These are phyloP conservation scores for Rubia peregrina DNA, from an alignment of 305 asterid genomes.

Conservation along the genomic window DNA sequence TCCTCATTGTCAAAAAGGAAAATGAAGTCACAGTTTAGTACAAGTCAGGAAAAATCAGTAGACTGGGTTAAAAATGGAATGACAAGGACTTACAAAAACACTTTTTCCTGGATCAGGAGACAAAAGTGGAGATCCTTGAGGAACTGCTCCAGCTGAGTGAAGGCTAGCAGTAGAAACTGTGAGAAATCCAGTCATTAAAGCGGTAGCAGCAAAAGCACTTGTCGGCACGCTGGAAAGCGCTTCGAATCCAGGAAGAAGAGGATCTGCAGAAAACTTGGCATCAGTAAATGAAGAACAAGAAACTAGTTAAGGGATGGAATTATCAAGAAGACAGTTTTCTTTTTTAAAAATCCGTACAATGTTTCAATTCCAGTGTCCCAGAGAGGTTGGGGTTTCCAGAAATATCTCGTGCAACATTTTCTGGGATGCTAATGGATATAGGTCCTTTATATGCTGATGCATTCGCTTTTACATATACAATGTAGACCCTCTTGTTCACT, in stretches of 20 bases:
- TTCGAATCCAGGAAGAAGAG: constrained; percentile 55
- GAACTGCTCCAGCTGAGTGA: constrained; percentile 57
- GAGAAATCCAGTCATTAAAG: constrained; percentile 58
- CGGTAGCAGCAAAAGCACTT: constrained; percentile 59
- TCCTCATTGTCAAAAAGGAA: constrained; percentile 22
- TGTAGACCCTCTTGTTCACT: constrained; percentile 48
- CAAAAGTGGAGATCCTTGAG: constrained; percentile 41
- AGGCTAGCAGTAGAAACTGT: constrained; percentile 77
- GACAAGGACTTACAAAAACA: constrained; percentile 54
- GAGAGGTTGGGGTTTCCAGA: constrained; percentile 79
- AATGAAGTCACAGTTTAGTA: neutral
- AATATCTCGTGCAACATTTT: constrained; percentile 70
- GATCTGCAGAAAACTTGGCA: constrained; percentile 44
- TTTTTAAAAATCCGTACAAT: constrained; percentile 39
- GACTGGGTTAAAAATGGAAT: neutral
- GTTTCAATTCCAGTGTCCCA: constrained; percentile 63
- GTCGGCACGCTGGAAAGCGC: constrained; percentile 55
- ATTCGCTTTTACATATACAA: constrained; percentile 34
- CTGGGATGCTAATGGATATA: constrained; percentile 59
- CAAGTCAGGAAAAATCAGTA: neutral
- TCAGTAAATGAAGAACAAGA: neutral
- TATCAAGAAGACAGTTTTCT: neutral
- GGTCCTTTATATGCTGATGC: constrained; percentile 21
- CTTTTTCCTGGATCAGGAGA: constrained; percentile 63
- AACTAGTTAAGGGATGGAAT: neutral